Percentiles rank a stretch among this genome's conserved stretches.
Conservation (phyloP, 2,329 filamentous ascomycete genomes). For the Neonectria faginata region DNA sequence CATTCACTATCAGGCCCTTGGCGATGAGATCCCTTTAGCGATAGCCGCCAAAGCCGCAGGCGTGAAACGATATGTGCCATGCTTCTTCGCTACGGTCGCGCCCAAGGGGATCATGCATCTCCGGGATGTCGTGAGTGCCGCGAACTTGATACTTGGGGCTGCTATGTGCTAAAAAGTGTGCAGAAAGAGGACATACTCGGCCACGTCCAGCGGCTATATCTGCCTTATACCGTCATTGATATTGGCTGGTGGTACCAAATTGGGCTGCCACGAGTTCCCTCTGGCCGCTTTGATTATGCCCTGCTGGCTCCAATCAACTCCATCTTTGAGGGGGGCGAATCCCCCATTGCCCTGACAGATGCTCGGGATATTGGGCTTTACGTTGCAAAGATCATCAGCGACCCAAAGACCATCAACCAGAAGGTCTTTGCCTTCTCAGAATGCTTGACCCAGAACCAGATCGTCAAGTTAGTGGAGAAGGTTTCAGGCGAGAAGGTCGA, state of each 20-base stretch:
- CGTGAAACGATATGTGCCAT: slow-evolving; percentile 25
- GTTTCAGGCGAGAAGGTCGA: slow-evolving; percentile 59
- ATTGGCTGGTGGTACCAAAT: slow-evolving; percentile 69
- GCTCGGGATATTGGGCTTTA: slow-evolving; percentile 63
- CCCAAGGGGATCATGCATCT: slow-evolving; percentile 14
- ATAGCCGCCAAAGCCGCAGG: slow-evolving; percentile 14
- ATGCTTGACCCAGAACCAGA: slow-evolving; percentile 57
- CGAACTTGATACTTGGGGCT: no score
- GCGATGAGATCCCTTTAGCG: slow-evolving; percentile 13
- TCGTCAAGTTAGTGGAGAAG: slow-evolving; percentile 59
- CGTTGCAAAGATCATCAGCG: slow-evolving; percentile 61
- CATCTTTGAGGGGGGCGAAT: slow-evolving; percentile 60
- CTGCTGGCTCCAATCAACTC: slow-evolving; percentile 48
- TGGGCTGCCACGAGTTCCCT: slow-evolving; percentile 44
- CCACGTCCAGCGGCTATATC: slow-evolving; percentile 57
- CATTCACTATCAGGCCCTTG: neutral
- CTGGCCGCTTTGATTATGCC: slow-evolving; percentile 42
- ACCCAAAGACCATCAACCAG: slow-evolving; percentile 65
- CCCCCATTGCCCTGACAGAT: slow-evolving; percentile 58
- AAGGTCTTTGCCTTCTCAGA: slow-evolving; percentile 62
- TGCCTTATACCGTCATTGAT: slow-evolving; percentile 68
- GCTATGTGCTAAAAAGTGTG: neutral
- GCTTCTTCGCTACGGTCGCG: slow-evolving; percentile 6
- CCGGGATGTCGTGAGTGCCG: slow-evolving; percentile 3
- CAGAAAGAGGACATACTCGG: slow-evolving; percentile 64